Evolutionary conservation across 2,329 filamentous ascomycete species (phyloP).

Genomic region (Nectriaceae sp.): DNA sequence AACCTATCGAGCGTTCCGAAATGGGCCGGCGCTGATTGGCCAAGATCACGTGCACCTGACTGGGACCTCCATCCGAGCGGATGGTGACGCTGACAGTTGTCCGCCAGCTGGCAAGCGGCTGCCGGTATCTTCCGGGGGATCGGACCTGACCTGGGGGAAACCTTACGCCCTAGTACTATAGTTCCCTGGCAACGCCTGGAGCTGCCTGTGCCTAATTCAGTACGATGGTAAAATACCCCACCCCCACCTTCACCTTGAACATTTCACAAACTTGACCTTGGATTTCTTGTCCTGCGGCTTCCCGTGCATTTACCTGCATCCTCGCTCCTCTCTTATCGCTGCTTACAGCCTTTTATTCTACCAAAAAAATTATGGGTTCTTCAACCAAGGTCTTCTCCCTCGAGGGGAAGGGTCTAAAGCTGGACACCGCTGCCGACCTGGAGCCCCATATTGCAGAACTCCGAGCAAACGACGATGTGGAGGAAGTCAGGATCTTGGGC

Average conservation of each 20-base stretch:
- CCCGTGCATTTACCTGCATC: background rate
- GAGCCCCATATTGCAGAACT: constrained; percentile 81
- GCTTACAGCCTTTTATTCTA: constrained; percentile 7
- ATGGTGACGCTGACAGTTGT: constrained; percentile 14
- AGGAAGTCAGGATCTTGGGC: constrained; percentile 83
- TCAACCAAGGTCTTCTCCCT: constrained; percentile 76
- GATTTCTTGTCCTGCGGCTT: constrained; percentile 19
- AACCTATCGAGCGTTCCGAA: constrained; percentile 45
- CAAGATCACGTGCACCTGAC: constrained; percentile 34
- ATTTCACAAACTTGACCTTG: constrained; percentile 8
- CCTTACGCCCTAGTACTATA: background rate
- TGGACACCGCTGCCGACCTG: constrained; percentile 84
- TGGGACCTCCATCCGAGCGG: constrained; percentile 19
- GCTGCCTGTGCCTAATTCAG: background rate
- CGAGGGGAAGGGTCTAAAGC: constrained; percentile 88
- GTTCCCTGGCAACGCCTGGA: constrained; percentile 2
- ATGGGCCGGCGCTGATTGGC: constrained; percentile 46
- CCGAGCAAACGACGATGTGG: constrained; percentile 69
- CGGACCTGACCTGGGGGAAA: constrained; percentile 13
- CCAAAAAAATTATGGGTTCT: constrained; percentile 33
- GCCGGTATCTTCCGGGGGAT: constrained; percentile 5
- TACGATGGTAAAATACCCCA: constrained; percentile 24
- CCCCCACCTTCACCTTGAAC: constrained; percentile 25
- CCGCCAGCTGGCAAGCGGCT: constrained; percentile 1
- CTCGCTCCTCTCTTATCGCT: constrained; percentile 9